These are phyloP conservation scores for Luvunga scandens DNA, from an alignment of 345 rosid genomes.

Conservation along the genomic window DNA sequence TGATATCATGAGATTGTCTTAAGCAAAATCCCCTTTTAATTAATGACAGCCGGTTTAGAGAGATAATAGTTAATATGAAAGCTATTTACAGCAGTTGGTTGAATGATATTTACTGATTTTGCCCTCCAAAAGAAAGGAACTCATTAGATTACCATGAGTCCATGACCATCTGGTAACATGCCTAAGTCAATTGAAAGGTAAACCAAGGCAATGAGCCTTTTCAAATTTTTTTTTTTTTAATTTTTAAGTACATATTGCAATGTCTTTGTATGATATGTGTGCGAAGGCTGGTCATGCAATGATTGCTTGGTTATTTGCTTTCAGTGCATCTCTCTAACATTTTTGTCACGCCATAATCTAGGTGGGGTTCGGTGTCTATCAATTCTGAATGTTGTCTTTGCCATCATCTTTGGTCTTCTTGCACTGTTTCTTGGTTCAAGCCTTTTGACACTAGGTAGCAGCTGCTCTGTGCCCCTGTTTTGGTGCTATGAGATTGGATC, in stretches of 20 bases:
- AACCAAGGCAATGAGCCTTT: not conserved
- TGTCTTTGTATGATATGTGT: not conserved
- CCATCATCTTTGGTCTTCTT: constrained; percentile 70
- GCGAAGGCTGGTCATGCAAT: not conserved
- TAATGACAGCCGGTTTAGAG: not conserved
- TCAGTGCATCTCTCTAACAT: constrained; percentile 1
- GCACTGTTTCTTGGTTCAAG: constrained; percentile 89
- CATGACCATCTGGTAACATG: not conserved
- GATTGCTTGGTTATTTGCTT: constrained; percentile 3
- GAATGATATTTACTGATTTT: not conserved
- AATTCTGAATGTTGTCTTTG: constrained; percentile 66
- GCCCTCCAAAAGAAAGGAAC: not conserved
- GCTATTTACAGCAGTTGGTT: not conserved
- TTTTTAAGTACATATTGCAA: not conserved
- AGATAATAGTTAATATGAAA: not conserved
- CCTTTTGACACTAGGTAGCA: constrained; percentile 87
- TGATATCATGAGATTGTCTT: not conserved
- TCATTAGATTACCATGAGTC: not conserved
- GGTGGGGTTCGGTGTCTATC: constrained; percentile 93
- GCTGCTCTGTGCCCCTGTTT: constrained; percentile 81
- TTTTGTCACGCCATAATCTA: constrained; percentile 23
- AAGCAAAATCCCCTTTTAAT: not conserved
- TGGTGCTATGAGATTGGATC: constrained; percentile 93
- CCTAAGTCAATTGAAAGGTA: not conserved
- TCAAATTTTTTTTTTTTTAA: not conserved